Conservation (phyloP, 306 rosid species). For the Echinosophora koreensis region DNA sequence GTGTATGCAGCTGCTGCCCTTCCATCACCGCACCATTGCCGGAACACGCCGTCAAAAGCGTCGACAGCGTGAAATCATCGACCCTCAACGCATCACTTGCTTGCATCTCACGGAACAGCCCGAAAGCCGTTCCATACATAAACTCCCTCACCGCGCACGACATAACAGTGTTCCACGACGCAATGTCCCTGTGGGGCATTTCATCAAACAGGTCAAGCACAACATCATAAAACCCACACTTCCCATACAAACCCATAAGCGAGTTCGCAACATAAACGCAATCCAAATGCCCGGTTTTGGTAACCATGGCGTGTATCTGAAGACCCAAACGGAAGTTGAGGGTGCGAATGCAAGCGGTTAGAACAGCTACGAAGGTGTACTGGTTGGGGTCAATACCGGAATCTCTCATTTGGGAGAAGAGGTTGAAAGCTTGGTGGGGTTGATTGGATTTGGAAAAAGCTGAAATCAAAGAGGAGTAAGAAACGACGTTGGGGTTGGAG, state of each 20-base stretch:
- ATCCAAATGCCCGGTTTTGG: constrained; percentile 62
- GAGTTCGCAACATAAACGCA: constrained; percentile 73
- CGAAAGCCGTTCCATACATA: constrained; percentile 56
- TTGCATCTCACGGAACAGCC: constrained; percentile 62
- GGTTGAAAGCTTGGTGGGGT: constrained; percentile 62
- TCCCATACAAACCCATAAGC: constrained; percentile 66
- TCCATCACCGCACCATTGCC: constrained; percentile 47
- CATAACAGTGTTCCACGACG: constrained; percentile 78
- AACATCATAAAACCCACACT: constrained; percentile 53
- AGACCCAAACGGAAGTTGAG: constrained; percentile 58
- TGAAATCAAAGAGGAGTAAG: constrained; percentile 75
- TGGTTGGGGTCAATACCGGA: constrained; percentile 67
- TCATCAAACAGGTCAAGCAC: constrained; percentile 65
- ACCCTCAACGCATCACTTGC: constrained; percentile 45
- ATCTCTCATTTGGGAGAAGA: constrained; percentile 70
- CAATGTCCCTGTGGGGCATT: constrained; percentile 64
- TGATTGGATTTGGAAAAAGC: constrained; percentile 70
- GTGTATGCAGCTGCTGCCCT: constrained; percentile 72
- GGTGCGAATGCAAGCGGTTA: constrained; percentile 68
- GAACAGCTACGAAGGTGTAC: constrained; percentile 78
- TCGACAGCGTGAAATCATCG: constrained; percentile 71
- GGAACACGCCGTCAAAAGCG: constrained; percentile 70
- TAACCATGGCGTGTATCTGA: constrained; percentile 69
- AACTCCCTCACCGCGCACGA: constrained; percentile 58
- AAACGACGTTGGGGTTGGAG: constrained; percentile 62